A percentile compares a stretch with the other conserved stretches of the same genome.
phyloP scores from a whole-genome alignment of 345 rosid species.

The Pugionium cornutum region DNA sequence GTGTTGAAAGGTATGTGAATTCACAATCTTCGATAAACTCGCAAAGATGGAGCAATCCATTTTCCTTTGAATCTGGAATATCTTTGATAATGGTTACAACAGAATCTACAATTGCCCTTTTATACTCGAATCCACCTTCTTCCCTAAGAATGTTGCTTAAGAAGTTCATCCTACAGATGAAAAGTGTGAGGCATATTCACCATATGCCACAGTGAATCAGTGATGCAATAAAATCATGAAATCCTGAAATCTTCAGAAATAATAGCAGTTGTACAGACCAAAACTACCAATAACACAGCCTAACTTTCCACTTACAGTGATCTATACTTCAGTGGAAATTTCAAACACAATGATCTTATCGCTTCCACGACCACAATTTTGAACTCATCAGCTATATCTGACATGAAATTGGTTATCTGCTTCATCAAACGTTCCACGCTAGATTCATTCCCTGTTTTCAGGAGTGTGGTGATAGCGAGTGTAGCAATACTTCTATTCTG shows the following conservation, averaged over 20 bases:
- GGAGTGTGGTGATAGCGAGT: conserved; percentile 94
- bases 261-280: conserved; percentile 9
- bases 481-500: conserved; percentile 99
- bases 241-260: background rate
- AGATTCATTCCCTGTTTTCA: conserved; percentile 98
- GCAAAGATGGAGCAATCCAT: conserved; percentile 95
- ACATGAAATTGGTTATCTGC: conserved; percentile 97
- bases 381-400: conserved; percentile 98
- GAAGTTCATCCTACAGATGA: conserved; percentile 82
- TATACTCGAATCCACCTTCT: conserved; percentile 99
- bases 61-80: conserved; percentile 96
- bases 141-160: conserved; percentile 97
- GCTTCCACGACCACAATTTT: conserved; percentile 99
- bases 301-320: conserved; percentile 63
- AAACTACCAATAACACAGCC: conserved; percentile 8
- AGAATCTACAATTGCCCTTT: conserved; percentile 96
- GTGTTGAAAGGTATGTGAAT: conserved; percentile 96
- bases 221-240: background rate
- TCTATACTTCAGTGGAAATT: conserved; percentile 96
- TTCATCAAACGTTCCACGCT: conserved; percentile 98
- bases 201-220: conserved; percentile 14
- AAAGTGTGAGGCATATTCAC: conserved; percentile 30
- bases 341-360: conserved; percentile 90
- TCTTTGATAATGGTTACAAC: conserved; percentile 95
- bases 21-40: conserved; percentile 99